Conservation (phyloP, 2,329 filamentous ascomycete genomes). For the Scorias spongiosa region DNA sequence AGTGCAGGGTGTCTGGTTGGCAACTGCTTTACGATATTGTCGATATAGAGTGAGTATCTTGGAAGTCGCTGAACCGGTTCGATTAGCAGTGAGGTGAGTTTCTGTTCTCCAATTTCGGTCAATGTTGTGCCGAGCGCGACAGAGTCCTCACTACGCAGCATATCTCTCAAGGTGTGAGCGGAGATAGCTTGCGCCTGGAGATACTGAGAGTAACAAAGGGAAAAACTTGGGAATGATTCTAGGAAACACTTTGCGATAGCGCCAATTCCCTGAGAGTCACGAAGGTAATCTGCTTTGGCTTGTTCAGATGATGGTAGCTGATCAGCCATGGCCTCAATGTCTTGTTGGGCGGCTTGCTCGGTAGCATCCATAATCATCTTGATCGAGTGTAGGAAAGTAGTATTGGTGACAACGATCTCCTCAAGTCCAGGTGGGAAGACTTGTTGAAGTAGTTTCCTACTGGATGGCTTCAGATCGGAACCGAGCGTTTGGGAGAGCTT, state of each 20-base stretch:
- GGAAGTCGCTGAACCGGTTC: constrained; percentile 91
- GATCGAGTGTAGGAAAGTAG: constrained; percentile 63
- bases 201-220: constrained; percentile 82
- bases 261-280: constrained; percentile 42
- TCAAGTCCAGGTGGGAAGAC: constrained; percentile 70
- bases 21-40: constrained; percentile 78
- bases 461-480: constrained; percentile 60
- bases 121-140: constrained; percentile 63
- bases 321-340: constrained; percentile 47
- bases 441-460: constrained; percentile 55
- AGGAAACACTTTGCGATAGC: constrained; percentile 67
- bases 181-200: constrained; percentile 83
- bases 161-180: constrained; percentile 61
- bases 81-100: constrained; percentile 78
- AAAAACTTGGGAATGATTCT: constrained; percentile 88
- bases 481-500: constrained; percentile 72
- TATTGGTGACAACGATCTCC: constrained; percentile 67
- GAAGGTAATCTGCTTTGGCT: constrained; percentile 48
- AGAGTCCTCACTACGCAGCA: constrained; percentile 61
- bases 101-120: constrained; percentile 74
- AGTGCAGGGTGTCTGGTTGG: constrained; percentile 77
- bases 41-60: constrained; percentile 88
- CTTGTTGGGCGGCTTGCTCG: constrained; percentile 61
- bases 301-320: constrained; percentile 21
- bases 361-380: constrained; percentile 65